Base-by-base conservation (phyloP, 129 eudicot species). In the Silybum marianum region DNA sequence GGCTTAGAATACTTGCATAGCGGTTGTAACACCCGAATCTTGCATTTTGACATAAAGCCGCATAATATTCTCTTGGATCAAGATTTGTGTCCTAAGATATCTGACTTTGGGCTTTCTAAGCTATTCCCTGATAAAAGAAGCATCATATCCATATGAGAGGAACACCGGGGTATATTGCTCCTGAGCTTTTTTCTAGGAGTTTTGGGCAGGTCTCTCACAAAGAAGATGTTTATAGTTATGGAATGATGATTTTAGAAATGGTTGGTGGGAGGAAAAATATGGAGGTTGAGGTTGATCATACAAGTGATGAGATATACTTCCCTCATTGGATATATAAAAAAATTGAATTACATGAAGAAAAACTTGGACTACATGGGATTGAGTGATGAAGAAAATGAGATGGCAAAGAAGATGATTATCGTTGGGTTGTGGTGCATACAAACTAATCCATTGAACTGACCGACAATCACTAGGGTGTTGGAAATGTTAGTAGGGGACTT, bases 391-490 rank as follows among this genome's bases (percentile, higher is more conserved):
- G 83, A 85, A 40, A 74, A 36, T 28, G 70, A 65, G 36, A 28
- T 76, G 24, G 71, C 44, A 24, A 85, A 73, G 62, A 88, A 88
- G 74, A 79, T 85, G 87, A 79, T 88, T 2, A 70, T 88, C 12
- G 89, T 85, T 13, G 80, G 88, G 2, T 73, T 89, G 65, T 87
- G 93, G 90, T 89, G 93, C 84, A 89, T 87, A 78, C 86, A 88
- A 62, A 82, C 71, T 11, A 67, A 82, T 48, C 85, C 91, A 0
- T 39, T 34, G 4, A 75, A 7, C 11, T 48, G 91, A 3, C 91
- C 91, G 1, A 34, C 89, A 5, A 85, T 88, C 63, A 77, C 51
- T 1, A 85, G 5, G 85, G 89, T 80, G 24, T 26, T 85, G 21
- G 89, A 88, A 38, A 88, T 88, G 91, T 32, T 85, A 30, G 89